Conservation (phyloP, 768 basidiomycete genomes). For the Tremella mesenterica region DNA sequence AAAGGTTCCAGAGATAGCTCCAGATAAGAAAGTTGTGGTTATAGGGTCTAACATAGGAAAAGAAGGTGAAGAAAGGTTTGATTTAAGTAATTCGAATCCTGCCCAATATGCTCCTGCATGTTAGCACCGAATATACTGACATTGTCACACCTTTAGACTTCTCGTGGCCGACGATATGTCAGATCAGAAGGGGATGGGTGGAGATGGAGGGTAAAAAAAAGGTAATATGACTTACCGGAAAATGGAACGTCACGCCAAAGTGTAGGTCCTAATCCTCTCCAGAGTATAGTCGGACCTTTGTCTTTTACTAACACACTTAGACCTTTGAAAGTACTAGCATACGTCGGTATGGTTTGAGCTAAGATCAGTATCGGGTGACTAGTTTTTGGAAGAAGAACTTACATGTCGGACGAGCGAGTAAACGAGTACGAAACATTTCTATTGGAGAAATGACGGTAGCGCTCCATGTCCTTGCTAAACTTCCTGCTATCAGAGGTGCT, state of each 20-base stretch:
- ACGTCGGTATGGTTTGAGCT: constrained; percentile 34
- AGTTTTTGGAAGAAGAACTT: neutral
- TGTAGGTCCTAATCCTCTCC: constrained; percentile 84
- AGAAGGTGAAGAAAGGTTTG: constrained; percentile 51
- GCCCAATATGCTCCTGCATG: constrained; percentile 72
- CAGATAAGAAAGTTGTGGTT: constrained; percentile 75
- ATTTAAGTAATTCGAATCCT: constrained; percentile 78
- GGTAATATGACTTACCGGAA: constrained; percentile 62
- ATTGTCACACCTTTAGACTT: neutral
- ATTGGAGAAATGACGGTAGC: constrained; percentile 51
- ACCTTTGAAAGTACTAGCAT: constrained; percentile 42
- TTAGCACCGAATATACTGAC: no score
- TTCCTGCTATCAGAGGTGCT: constrained; percentile 71
- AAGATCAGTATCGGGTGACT: neutral
- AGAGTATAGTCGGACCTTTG: constrained; percentile 64
- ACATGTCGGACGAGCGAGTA: constrained; percentile 38
- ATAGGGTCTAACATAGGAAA: constrained; percentile 46
- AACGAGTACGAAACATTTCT: constrained; percentile 42
- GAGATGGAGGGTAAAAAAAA: no score
- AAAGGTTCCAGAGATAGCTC: constrained; percentile 72
- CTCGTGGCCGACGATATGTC: neutral
- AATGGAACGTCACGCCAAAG: constrained; percentile 98
- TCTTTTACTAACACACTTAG: constrained; percentile 55
- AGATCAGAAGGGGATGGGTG: neutral
- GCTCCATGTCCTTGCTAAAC: constrained; percentile 69